A percentile compares a stretch with the other conserved stretches of the same genome.
Evolutionary conservation across 495 filamentous ascomycete species (phyloP).

Genomic region (Lasiosphaeria ovina): DNA sequence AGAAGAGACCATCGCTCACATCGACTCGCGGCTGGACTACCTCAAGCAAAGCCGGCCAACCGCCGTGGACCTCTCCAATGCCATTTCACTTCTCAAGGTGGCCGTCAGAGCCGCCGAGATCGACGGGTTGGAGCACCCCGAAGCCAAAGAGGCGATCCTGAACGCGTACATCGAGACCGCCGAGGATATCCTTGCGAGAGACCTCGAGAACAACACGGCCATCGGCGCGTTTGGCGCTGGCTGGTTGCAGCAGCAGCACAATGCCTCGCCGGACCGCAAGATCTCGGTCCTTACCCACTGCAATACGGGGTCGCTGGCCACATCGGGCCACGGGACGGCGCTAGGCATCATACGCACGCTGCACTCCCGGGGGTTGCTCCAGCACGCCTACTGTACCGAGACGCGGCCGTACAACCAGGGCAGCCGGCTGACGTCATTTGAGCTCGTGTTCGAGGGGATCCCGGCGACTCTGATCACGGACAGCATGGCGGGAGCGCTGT

Average conservation of each 20-base stretch:
- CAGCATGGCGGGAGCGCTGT: constrained; percentile 88
- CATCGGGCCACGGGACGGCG: constrained; percentile 93
- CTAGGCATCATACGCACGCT: constrained; percentile 91
- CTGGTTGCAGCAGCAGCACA: constrained; percentile 64
- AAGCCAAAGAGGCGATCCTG: constrained; percentile 48
- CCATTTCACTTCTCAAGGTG: constrained; percentile 71
- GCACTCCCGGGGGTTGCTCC: constrained; percentile 58
- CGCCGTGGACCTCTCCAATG: constrained; percentile 91
- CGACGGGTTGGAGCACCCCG: constrained; percentile 28
- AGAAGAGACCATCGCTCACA: constrained; percentile 62
- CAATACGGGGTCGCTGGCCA: constrained; percentile 96
- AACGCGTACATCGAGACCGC: constrained; percentile 71
- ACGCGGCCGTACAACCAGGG: constrained; percentile 98
- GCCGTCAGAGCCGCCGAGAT: constrained; percentile 44
- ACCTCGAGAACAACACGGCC: constrained; percentile 77
- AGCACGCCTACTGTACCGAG: constrained; percentile 91
- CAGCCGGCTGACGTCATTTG: constrained; percentile 89
- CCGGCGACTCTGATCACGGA: constrained; percentile 94
- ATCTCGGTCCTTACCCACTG: constrained; percentile 88
- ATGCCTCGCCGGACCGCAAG: constrained; percentile 41
- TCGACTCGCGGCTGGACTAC: constrained; percentile 73
- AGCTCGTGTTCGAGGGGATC: constrained; percentile 88
- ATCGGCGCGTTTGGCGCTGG: constrained; percentile 82
- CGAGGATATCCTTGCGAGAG: constrained; percentile 83
- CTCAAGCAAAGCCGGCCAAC: constrained; percentile 85